A percentile compares a stretch with the other conserved stretches of the same genome.
Evolutionary conservation across 169 alveolate genomes (phyloP).

Genomic region (Eimeria falciformis): DNA sequence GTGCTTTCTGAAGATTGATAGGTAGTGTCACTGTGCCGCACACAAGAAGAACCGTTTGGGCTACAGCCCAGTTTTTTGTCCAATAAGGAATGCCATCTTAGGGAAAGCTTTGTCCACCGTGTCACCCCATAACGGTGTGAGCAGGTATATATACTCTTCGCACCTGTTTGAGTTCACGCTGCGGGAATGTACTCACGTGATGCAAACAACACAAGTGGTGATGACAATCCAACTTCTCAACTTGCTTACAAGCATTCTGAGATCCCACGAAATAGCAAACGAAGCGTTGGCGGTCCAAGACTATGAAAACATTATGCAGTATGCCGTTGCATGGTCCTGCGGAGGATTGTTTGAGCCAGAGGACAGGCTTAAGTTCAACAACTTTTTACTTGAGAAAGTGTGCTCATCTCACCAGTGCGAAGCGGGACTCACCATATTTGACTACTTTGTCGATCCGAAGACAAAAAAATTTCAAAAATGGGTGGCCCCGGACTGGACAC

Average conservation of each 20-base stretch:
- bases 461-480: conserved; percentile 42
- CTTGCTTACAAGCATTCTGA: conserved; percentile 88
- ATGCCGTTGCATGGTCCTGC: conserved; percentile 92
- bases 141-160: conserved; percentile 79
- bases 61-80: too few species aligned
- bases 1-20: not conserved
- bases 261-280: conserved; percentile 86
- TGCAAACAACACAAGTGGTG: conserved; percentile 90
- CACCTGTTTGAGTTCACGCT: conserved; percentile 78
- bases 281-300: conserved; percentile 84
- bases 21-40: too few species aligned
- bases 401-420: conserved; percentile 56
- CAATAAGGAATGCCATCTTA: too few species aligned
- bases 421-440: conserved; percentile 68
- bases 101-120: not conserved
- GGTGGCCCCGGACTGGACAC: conserved; percentile 85
- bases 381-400: conserved; percentile 15
- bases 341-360: conserved; percentile 94
- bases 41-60: too few species aligned
- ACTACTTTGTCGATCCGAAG: conserved; percentile 65
- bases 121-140: not conserved
- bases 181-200: conserved; percentile 88
- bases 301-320: conserved; percentile 88
- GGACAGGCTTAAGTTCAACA: conserved; percentile 84
- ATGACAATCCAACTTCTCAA: conserved; percentile 88